Base-by-base conservation (phyloP, 176 grass and related monocot species). In the Oryza longistaminata region DNA sequence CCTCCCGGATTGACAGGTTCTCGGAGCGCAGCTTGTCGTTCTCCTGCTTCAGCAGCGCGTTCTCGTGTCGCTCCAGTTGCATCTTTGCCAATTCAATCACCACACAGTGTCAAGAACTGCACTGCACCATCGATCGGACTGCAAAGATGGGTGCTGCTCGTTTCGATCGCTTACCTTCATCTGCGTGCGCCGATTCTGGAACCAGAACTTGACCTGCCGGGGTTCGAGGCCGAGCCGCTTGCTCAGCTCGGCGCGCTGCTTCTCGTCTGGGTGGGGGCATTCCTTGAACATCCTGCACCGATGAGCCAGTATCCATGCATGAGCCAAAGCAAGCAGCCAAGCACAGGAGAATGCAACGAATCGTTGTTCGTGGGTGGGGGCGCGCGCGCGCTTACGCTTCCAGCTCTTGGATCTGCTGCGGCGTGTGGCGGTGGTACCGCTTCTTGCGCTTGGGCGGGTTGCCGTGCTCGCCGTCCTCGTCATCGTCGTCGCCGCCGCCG, bases 151-250 rank as follows among this genome's bases (percentile, higher is more conserved):
- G 19, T 21, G 44, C 58, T 62, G 2, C 66, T 75, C 16, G 19
- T 33, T 33, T 31, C 35, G 66, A 7, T 44, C 43, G 49, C 39
- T 60, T 71, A 98, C 96, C 89, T 98, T 98, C 88, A 89, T 84
- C 71, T 92, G 90, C 26, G 91, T 98, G 34, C 96, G 85, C 0
- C 91, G 82, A 22, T 98, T 98, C 91, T 98, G 96, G 86, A 98
- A 98, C 96, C 93, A 98, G 88, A 98, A 98, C 91, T 98, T 98
- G 89, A 98, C 84, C 93, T 98, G 96, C 11, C 78, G 86, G 65
- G 58, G 82, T 35, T 86, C 86, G 75, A 98, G 78, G 85, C 74
- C 73, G 39, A 98, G 91, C 64, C 75, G 77, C 49, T 13, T 94
- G 88, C 88, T 89, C 80, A 95, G 90, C 44, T 92, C 81, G 10